Evolutionary conservation across 2,329 filamentous ascomycete species (phyloP).

Genomic region (Hypoxylon sp.): DNA sequence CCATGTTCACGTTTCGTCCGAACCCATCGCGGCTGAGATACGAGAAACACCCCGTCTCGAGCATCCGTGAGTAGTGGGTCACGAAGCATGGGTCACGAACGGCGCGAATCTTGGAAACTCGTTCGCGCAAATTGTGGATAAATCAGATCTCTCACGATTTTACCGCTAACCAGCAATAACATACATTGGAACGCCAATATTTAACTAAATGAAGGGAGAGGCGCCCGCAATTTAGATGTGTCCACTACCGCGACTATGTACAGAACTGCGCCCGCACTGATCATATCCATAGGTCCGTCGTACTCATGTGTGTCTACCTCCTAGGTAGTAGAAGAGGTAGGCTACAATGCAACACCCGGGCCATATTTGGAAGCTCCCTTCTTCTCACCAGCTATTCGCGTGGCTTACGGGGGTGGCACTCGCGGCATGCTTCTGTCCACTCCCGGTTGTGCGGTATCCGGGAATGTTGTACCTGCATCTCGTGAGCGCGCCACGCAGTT

Average conservation of each 20-base stretch:
- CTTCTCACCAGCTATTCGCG: slow-evolving; percentile 26
- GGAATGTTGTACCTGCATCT: slow-evolving; percentile 40
- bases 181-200: slow-evolving; percentile 22
- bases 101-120: slow-evolving; percentile 38
- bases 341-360: slow-evolving; percentile 16
- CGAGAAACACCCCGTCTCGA: slow-evolving; percentile 37
- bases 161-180: slow-evolving; percentile 16
- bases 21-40: slow-evolving; percentile 25
- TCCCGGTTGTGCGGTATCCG: slow-evolving; percentile 30
- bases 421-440: slow-evolving; percentile 25
- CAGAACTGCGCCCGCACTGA: slow-evolving; percentile 2
- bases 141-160: slow-evolving; percentile 31
- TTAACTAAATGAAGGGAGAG: slow-evolving; percentile 22
- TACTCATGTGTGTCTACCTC: not conserved
- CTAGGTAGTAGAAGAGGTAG: not conserved
- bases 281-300: not conserved
- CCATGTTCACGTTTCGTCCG: slow-evolving; percentile 30
- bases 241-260: slow-evolving; percentile 1
- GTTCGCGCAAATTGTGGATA: slow-evolving; percentile 34
- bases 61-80: slow-evolving; percentile 32
- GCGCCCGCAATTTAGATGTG: slow-evolving; percentile 11
- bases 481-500: slow-evolving; percentile 30
- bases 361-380: slow-evolving; percentile 36
- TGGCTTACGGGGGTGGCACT: slow-evolving; percentile 30
- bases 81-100: slow-evolving; percentile 16